phyloP scores from a whole-genome alignment of 1,284 basidiomycete species.

The Tausonia pullulans region DNA sequence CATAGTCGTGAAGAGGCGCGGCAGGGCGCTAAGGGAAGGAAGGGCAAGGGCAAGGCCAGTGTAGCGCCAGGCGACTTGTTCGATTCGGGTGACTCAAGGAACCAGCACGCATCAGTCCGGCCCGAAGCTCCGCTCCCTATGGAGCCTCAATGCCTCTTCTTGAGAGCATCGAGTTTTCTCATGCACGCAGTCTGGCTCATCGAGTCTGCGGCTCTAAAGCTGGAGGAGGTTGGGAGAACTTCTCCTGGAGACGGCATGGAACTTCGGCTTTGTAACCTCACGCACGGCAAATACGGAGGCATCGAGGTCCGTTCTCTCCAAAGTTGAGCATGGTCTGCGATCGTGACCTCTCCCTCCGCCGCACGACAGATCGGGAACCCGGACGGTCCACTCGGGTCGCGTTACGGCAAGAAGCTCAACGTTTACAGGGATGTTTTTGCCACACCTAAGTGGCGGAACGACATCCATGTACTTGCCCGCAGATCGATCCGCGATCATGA shows the following conservation, averaged over 20 bases:
- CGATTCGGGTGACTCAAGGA: constrained; percentile 27
- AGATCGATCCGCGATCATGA: constrained; percentile 68
- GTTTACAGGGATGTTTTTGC: constrained; percentile 51
- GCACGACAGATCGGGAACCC: constrained; percentile 45
- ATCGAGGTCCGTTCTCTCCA: constrained; percentile 38
- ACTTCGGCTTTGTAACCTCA: constrained; percentile 56
- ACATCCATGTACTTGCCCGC: constrained; percentile 46
- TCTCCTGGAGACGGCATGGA: constrained; percentile 50
- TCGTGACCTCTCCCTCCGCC: not conserved
- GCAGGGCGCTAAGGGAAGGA: constrained; percentile 34
- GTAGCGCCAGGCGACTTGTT: not conserved
- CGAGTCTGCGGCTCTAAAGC: constrained; percentile 51
- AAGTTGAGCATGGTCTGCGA: not conserved
- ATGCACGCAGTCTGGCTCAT: constrained; percentile 61
- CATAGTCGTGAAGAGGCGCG: constrained; percentile 35
- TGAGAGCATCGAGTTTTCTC: constrained; percentile 63
- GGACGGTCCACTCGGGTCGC: constrained; percentile 55
- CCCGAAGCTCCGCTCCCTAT: constrained; percentile 66
- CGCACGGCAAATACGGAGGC: constrained; percentile 58
- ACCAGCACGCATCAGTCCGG: constrained; percentile 49
- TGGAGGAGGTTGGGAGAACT: constrained; percentile 54
- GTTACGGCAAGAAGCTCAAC: constrained; percentile 45
- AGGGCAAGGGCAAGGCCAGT: constrained; percentile 33
- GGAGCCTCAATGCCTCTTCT: constrained; percentile 66
- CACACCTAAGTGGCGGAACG: constrained; percentile 45